These are phyloP conservation scores for Astragalus glycyphyllos DNA, from an alignment of 306 rosid species.

Conservation along the genomic window DNA sequence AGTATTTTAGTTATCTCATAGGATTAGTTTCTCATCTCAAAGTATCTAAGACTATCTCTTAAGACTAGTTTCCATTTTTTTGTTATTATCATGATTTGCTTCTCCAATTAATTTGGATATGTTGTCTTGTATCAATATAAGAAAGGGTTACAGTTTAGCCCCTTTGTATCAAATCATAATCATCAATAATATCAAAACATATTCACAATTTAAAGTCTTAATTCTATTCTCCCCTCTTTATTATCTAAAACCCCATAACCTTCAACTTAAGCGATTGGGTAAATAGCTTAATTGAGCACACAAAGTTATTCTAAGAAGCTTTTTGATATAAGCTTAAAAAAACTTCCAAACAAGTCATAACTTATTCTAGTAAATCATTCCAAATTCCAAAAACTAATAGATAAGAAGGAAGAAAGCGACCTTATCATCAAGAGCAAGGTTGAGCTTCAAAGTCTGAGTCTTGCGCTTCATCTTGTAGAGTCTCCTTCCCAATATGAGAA, in stretches of 20 bases:
- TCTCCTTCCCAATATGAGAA: constrained; percentile 73
- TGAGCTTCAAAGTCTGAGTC: constrained; percentile 77
- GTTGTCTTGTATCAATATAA: background rate
- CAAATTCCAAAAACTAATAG: background rate
- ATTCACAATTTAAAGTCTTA: background rate
- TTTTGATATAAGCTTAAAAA: background rate
- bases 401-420: constrained; percentile 48
- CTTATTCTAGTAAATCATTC: no score
- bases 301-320: background rate
- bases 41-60: background rate
- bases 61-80: background rate
- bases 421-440: constrained; percentile 90
- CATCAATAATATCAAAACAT: background rate
- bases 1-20: no score
- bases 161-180: background rate
- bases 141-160: background rate
- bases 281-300: background rate
- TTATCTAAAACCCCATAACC: background rate
- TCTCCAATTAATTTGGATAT: no score
- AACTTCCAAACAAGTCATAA: no score
- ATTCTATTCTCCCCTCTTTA: background rate
- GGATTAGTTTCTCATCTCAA: background rate
- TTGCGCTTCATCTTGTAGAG: constrained; percentile 76
- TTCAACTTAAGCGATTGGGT: background rate
- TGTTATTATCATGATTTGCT: no score